Conservation (phyloP, 371 early-diverging fungal species). For the Apophysomyces variabilis region DNA sequence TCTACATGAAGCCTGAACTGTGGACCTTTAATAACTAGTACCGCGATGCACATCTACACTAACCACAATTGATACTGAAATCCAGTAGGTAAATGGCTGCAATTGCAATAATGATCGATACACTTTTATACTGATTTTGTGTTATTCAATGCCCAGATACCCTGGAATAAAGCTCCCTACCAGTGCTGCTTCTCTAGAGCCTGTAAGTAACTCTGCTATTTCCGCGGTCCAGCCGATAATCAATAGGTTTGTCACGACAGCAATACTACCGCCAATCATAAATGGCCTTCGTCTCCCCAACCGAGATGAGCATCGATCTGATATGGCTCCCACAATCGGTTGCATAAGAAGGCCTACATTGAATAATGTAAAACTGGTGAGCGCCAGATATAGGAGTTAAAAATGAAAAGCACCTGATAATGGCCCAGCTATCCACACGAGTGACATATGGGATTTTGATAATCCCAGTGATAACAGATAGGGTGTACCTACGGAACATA, state of each 20-base stretch:
- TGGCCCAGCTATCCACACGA: slow-evolving; percentile 97
- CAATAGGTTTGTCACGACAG: slow-evolving; percentile 66
- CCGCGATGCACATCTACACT: slow-evolving; percentile 18
- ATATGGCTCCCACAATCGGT: slow-evolving; percentile 80
- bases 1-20: slow-evolving; percentile 84
- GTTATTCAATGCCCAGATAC: not conserved
- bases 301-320: slow-evolving; percentile 71
- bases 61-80: slow-evolving; percentile 90
- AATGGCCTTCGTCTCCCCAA: slow-evolving; percentile 81
- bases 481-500: slow-evolving; percentile 75
- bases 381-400: not conserved
- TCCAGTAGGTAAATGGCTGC: slow-evolving; percentile 85
- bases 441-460: slow-evolving; percentile 80
- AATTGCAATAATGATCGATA: slow-evolving; percentile 72
- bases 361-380: not conserved
- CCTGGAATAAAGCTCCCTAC: not conserved
- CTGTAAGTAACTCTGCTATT: slow-evolving; percentile 55
- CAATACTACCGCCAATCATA: slow-evolving; percentile 68
- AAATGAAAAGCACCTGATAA: slow-evolving; percentile 71
- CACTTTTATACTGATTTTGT: slow-evolving; percentile 41
- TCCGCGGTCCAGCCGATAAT: slow-evolving; percentile 86
- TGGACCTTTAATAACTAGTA: not conserved
- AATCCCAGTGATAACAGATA: slow-evolving; percentile 87
- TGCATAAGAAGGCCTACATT: slow-evolving; percentile 78
- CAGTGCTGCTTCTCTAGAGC: slow-evolving; percentile 26